These are phyloP conservation scores for Saccharomycopsis crataegensis DNA, from an alignment of 1,139 yeast genomes.

Conservation along the genomic window DNA sequence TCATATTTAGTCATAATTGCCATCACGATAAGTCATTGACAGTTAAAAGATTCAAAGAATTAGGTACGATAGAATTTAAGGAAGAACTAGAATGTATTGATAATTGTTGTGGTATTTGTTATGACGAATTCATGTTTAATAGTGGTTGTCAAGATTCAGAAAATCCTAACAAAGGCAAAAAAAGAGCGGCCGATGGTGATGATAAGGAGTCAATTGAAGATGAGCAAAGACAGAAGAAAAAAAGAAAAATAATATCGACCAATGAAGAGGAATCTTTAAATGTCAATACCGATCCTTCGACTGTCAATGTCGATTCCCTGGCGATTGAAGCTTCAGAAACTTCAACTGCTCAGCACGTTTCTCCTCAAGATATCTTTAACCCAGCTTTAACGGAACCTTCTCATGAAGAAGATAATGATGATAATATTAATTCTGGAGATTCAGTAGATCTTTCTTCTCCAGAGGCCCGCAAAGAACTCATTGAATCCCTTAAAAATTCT, in stretches of 20 bases:
- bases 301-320: not conserved
- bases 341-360: not conserved
- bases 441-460: not conserved
- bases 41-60: constrained; percentile 9
- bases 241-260: not conserved
- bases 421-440: not conserved
- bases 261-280: not conserved
- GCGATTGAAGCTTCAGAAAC: not conserved
- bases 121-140: constrained; percentile 12
- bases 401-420: not conserved
- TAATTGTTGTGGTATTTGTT: constrained; percentile 14
- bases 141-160: not conserved
- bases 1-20: not conserved
- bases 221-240: not conserved
- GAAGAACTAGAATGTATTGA: constrained; percentile 1
- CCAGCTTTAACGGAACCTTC: not conserved
- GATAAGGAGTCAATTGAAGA: not conserved
- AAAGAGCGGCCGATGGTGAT: not conserved
- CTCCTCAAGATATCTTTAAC: not conserved
- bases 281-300: not conserved
- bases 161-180: not conserved
- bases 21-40: constrained; percentile 4
- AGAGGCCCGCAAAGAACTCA: not conserved
- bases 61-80: not conserved
- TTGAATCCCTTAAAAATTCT: not conserved